Evolutionary conservation across 495 filamentous ascomycete species (phyloP).

Genomic region (Daldinia bambusicola): DNA sequence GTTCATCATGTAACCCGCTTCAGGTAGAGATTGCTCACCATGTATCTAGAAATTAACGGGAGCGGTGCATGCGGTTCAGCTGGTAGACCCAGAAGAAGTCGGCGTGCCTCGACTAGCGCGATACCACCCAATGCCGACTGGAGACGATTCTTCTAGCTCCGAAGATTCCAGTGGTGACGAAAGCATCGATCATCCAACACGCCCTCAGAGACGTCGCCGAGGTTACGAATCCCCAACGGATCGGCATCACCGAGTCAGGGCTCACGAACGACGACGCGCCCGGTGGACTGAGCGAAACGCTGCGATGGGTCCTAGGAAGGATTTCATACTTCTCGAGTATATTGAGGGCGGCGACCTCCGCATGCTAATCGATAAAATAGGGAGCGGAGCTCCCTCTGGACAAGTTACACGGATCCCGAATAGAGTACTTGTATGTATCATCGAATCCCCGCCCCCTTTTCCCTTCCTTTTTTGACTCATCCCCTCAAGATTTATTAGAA

Average conservation of each 20-base stretch:
- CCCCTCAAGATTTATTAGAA: not conserved
- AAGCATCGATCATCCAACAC: conserved; percentile 2
- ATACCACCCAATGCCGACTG: not conserved
- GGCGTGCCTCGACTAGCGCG: too few species aligned
- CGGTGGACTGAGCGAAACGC: too few species aligned
- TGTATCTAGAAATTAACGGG: conserved; percentile 3
- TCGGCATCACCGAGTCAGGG: too few species aligned
- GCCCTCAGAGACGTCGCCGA: not conserved
- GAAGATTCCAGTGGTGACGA: conserved; percentile 28
- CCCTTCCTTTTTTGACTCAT: not conserved
- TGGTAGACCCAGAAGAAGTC: not conserved
- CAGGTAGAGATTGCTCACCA: conserved; percentile 5
- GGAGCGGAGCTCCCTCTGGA: not conserved
- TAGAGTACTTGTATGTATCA: conserved; percentile 14
- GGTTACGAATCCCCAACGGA: not conserved
- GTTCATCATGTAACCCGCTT: too few species aligned
- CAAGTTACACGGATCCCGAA: conserved; percentile 6
- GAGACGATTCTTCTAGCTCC: conserved; percentile 14
- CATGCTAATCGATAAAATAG: conserved; percentile 1
- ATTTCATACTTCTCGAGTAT: conserved; percentile 34
- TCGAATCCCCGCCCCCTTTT: not conserved
- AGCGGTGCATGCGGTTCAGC: conserved; percentile 27
- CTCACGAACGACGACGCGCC: too few species aligned
- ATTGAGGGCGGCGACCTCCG: conserved; percentile 17
- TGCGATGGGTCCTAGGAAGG: not conserved